phyloP scores from a whole-genome alignment of 2,329 filamentous ascomycete genomes.

The Aspergillus sp. region DNA sequence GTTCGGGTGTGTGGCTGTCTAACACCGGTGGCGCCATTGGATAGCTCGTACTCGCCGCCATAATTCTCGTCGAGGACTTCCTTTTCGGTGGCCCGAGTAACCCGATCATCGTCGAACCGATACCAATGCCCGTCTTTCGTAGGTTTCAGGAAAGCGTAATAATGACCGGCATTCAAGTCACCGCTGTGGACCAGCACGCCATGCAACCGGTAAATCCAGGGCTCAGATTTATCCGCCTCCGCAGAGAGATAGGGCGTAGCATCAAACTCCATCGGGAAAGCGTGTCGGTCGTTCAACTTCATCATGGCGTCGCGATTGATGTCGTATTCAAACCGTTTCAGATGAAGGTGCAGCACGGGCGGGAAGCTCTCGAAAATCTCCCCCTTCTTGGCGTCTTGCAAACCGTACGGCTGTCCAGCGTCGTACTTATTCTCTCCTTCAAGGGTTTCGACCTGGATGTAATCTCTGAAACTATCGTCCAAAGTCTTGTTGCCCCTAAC shows the following conservation, averaged over 20 bases:
- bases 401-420: slow-evolving; percentile 76
- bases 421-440: slow-evolving; percentile 98
- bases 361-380: slow-evolving; percentile 96
- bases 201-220: slow-evolving; percentile 87
- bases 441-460: slow-evolving; percentile 91
- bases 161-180: slow-evolving; percentile 93
- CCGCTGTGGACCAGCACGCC: slow-evolving; percentile 94
- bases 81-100: slow-evolving; percentile 83
- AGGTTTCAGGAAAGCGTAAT: slow-evolving; percentile 95
- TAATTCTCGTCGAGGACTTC: slow-evolving; percentile 96
- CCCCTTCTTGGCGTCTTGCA: slow-evolving; percentile 95
- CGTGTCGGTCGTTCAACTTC: slow-evolving; percentile 62
- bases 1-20: slow-evolving; percentile 58
- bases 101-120: slow-evolving; percentile 93
- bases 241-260: slow-evolving; percentile 80
- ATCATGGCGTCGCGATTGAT: slow-evolving; percentile 95
- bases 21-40: slow-evolving; percentile 49
- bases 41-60: slow-evolving; percentile 69
- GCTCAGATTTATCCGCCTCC: slow-evolving; percentile 75
- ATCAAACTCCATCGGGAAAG: slow-evolving; percentile 44
- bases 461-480: slow-evolving; percentile 91
- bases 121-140: slow-evolving; percentile 91
- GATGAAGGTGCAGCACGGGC: slow-evolving; percentile 83
- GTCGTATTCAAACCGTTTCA: slow-evolving; percentile 98
- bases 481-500: slow-evolving; percentile 89